phyloP scores from a whole-genome alignment of 768 basidiomycete species.

The Neoboletus magnificus region DNA sequence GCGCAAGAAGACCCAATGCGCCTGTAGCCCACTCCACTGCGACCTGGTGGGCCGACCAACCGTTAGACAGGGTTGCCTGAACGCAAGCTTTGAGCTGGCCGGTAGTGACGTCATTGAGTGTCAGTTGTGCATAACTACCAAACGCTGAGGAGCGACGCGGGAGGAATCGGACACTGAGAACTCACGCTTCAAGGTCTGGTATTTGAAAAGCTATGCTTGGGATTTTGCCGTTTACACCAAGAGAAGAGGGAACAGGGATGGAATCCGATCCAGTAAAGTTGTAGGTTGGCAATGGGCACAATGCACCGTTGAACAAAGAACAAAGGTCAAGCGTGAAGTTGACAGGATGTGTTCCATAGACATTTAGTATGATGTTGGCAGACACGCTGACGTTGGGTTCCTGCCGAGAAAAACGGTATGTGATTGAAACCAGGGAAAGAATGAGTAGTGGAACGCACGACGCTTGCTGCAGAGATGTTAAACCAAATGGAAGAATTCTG shows the following conservation, averaged over 20 bases:
- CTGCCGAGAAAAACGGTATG: conserved; percentile 35
- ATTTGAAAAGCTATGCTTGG: conserved; percentile 81
- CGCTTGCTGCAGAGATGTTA: conserved; percentile 82
- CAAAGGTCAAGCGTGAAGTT: conserved; percentile 90
- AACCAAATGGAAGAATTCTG: conserved; percentile 74
- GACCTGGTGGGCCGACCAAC: conserved; percentile 73
- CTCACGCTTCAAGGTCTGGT: conserved; percentile 81
- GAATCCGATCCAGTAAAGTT: conserved; percentile 85
- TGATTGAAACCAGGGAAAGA: conserved; percentile 4
- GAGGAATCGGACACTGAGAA: neutral
- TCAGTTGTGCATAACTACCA: conserved; percentile 63
- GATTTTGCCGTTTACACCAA: conserved; percentile 54
- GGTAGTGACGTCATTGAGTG: conserved; percentile 64
- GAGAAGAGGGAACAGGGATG: conserved; percentile 56
- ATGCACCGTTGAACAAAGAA: conserved; percentile 65
- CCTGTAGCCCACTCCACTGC: conserved; percentile 79
- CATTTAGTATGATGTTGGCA: conserved; percentile 78
- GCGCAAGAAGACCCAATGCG: conserved; percentile 58
- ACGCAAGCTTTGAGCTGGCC: conserved; percentile 82
- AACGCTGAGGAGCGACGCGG: conserved; percentile 1
- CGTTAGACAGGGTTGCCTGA: conserved; percentile 89
- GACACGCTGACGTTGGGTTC: conserved; percentile 74
- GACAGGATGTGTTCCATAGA: conserved; percentile 81
- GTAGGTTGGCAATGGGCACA: conserved; percentile 81
- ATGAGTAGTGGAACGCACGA: conserved; percentile 50